These are phyloP conservation scores for Penicillium sp. DNA, from an alignment of 2,329 filamentous ascomycete genomes.

Conservation along the genomic window DNA sequence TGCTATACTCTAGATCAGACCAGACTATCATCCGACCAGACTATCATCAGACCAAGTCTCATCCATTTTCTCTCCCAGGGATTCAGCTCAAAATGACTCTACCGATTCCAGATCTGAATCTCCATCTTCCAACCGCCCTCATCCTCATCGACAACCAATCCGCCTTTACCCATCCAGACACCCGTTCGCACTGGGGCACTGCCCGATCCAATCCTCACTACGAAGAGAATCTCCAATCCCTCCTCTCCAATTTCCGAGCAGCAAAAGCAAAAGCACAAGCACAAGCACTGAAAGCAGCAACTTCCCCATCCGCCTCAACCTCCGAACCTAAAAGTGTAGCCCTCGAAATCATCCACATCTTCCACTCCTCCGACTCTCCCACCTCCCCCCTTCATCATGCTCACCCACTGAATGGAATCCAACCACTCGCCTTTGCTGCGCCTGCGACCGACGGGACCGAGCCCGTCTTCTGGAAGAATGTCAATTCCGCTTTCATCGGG, in stretches of 20 bases:
- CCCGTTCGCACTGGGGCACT: constrained; percentile 34
- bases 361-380: constrained; percentile 38
- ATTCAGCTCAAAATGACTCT: constrained; percentile 9
- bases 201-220: constrained; percentile 42
- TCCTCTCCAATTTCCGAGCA: constrained; percentile 35
- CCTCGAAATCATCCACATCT: constrained; percentile 42
- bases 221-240: constrained; percentile 38
- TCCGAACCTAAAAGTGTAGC: background rate
- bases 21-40: too few species aligned
- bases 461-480: constrained; percentile 38
- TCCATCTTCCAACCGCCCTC: constrained; percentile 35
- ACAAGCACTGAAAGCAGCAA: too few species aligned
- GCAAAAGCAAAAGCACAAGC: constrained; percentile 11
- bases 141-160: constrained; percentile 47
- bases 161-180: constrained; percentile 33
- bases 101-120: constrained; percentile 6
- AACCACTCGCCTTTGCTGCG: constrained; percentile 27
- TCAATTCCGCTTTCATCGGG: constrained; percentile 45
- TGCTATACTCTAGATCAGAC: too few species aligned
- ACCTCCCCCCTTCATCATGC: constrained; percentile 35
- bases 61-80: too few species aligned
- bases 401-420: constrained; percentile 22
- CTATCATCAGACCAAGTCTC: too few species aligned
- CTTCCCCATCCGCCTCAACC: too few species aligned
- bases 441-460: constrained; percentile 31